These are phyloP conservation scores for button mushroom (Agaricus bisporus) DNA, from an alignment of 768 basidiomycete genomes.

Conservation along the genomic window DNA sequence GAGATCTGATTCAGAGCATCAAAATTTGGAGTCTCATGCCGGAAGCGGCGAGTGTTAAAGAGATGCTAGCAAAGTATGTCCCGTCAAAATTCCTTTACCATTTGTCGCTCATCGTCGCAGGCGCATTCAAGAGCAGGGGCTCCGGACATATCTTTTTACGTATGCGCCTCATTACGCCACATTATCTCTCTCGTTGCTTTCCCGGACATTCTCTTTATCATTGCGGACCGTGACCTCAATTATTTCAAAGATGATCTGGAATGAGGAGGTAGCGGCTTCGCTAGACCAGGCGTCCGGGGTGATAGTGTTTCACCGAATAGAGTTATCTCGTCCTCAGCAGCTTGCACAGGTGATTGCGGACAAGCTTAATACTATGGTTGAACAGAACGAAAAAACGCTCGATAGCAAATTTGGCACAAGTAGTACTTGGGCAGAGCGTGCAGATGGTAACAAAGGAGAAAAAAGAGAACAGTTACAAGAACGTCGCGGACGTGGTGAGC, in stretches of 20 bases:
- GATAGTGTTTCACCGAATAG: conserved; percentile 89
- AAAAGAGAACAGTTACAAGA: conserved; percentile 80
- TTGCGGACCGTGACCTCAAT: conserved; percentile 80
- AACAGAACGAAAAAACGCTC: conserved; percentile 87
- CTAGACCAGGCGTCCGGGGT: conserved; percentile 88
- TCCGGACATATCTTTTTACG: conserved; percentile 97
- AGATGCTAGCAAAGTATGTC: conserved; percentile 87
- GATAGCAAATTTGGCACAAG: conserved; percentile 76
- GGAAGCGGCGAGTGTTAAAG: conserved; percentile 79
- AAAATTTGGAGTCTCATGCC: conserved; percentile 99
- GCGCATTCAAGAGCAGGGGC: conserved; percentile 96
- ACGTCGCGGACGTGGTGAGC: conserved; percentile 68
- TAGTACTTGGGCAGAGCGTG: conserved; percentile 59
- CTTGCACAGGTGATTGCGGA: conserved; percentile 88
- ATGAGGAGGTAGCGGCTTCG: conserved; percentile 88
- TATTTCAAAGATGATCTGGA: conserved; percentile 99
- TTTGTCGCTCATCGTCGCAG: conserved; percentile 29
- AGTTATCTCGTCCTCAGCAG: conserved; percentile 83
- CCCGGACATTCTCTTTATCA: conserved; percentile 83
- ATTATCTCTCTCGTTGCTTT: conserved; percentile 81
- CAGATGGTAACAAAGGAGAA: conserved; percentile 66
- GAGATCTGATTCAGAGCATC: conserved; percentile 90
- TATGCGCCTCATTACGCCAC: conserved; percentile 92
- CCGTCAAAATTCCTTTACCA: background rate
- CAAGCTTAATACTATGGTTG: conserved; percentile 77